These are phyloP conservation scores for Torulaspora indica DNA, from an alignment of 805 yeast genomes.

Conservation along the genomic window DNA sequence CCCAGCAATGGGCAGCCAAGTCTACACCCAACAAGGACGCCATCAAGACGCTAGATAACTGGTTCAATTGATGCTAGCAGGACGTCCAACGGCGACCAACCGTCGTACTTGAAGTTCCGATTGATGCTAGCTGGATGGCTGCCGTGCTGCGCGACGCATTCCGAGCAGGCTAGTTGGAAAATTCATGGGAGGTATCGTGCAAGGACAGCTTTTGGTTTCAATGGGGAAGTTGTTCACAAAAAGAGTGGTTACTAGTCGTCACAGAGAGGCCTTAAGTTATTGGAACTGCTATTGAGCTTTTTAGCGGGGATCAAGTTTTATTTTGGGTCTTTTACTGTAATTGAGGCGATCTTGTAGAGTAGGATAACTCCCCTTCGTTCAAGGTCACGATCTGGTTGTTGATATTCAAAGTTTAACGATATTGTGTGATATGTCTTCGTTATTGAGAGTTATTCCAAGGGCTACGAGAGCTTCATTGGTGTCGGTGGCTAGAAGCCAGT, in stretches of 20 bases:
- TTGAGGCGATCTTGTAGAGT: not conserved
- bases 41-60: conserved; percentile 27
- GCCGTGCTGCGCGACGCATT: conserved; percentile 4
- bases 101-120: conserved; percentile 7
- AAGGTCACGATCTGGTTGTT: not conserved
- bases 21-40: conserved; percentile 4
- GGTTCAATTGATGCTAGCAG: conserved; percentile 14
- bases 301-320: not conserved
- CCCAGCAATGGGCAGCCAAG: conserved; percentile 23
- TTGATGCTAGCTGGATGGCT: not conserved
- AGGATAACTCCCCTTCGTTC: conserved; percentile 4
- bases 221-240: not conserved
- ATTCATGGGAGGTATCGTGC: conserved; percentile 2
- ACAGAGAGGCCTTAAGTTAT: not conserved
- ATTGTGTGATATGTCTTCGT: conserved; percentile 27
- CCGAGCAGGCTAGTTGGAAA: conserved; percentile 2
- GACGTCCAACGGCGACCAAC: not conserved
- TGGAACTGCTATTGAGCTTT: not conserved
- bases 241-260: not conserved
- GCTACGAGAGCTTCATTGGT: conserved; percentile 21
- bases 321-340: not conserved
- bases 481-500: conserved; percentile 16
- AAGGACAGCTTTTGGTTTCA: not conserved
- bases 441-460: conserved; percentile 29
- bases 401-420: not conserved